Evolutionary conservation across 768 basidiomycete species (phyloP).

Genomic region (Rhizopogon rudus): DNA sequence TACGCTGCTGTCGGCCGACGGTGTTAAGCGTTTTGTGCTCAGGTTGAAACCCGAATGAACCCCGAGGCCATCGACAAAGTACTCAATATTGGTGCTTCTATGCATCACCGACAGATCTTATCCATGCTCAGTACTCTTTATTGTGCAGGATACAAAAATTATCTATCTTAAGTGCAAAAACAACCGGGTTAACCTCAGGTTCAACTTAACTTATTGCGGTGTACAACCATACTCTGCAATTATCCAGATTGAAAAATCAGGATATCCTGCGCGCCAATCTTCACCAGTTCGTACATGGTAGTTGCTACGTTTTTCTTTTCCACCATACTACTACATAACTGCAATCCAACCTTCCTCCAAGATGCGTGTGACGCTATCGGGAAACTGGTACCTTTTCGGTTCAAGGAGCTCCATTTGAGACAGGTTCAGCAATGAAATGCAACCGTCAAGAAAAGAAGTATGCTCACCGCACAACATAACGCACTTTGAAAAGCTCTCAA

Average conservation of each 20-base stretch:
- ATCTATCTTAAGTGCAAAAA: background rate
- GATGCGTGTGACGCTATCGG: too few species aligned
- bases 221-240: conserved; percentile 74
- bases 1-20: too few species aligned
- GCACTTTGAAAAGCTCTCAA: too few species aligned
- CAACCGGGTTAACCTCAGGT: background rate
- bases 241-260: conserved; percentile 86
- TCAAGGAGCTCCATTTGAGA: too few species aligned
- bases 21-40: too few species aligned
- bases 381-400: too few species aligned
- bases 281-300: conserved; percentile 85
- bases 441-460: too few species aligned
- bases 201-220: background rate
- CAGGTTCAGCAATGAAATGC: too few species aligned
- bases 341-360: conserved; percentile 75
- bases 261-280: conserved; percentile 85
- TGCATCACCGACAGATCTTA: background rate
- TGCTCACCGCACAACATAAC: too few species aligned
- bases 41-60: too few species aligned
- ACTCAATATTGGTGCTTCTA: too few species aligned
- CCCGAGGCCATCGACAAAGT: too few species aligned
- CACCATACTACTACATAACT: conserved; percentile 90
- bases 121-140: background rate
- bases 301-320: conserved; percentile 74
- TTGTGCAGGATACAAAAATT: background rate